These are phyloP conservation scores for Populus deltoides DNA, from an alignment of 345 rosid species.

Conservation along the genomic window DNA sequence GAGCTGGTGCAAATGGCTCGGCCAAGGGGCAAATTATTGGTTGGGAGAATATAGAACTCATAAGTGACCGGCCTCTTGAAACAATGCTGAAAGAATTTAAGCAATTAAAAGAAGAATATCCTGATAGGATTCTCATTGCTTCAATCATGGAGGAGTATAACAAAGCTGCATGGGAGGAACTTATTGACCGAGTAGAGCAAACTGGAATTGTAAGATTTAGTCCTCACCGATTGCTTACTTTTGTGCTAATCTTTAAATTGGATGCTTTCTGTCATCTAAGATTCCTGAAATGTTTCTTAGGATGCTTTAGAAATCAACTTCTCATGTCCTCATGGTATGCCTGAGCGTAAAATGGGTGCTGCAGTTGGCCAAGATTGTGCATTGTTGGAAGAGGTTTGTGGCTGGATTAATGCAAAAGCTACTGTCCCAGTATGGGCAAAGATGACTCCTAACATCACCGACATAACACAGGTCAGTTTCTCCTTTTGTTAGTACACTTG, in stretches of 20 bases:
- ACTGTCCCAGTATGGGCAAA: constrained; percentile 98
- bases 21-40: constrained; percentile 85
- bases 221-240: not conserved
- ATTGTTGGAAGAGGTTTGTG: constrained; percentile 81
- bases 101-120: constrained; percentile 74
- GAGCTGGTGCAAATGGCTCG: constrained; percentile 69
- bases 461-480: constrained; percentile 68
- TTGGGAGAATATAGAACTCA: constrained; percentile 97
- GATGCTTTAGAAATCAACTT: constrained; percentile 95
- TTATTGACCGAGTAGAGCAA: constrained; percentile 90
- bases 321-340: constrained; percentile 99
- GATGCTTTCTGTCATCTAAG: not conserved
- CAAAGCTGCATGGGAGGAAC: constrained; percentile 94
- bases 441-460: constrained; percentile 99
- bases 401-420: constrained; percentile 95
- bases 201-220: constrained; percentile 76
- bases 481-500: not conserved
- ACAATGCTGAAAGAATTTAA: constrained; percentile 88
- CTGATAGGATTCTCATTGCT: constrained; percentile 90
- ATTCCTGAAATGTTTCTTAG: constrained; percentile 27
- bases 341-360: constrained; percentile 98
- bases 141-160: constrained; percentile 95
- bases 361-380: constrained; percentile 95
- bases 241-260: not conserved
- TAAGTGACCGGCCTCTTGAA: constrained; percentile 92